Percentiles rank a stretch among this genome's conserved stretches.
Evolutionary conservation across 2,329 filamentous ascomycete genomes (phyloP).

Genomic region (Fusarium clavum): DNA sequence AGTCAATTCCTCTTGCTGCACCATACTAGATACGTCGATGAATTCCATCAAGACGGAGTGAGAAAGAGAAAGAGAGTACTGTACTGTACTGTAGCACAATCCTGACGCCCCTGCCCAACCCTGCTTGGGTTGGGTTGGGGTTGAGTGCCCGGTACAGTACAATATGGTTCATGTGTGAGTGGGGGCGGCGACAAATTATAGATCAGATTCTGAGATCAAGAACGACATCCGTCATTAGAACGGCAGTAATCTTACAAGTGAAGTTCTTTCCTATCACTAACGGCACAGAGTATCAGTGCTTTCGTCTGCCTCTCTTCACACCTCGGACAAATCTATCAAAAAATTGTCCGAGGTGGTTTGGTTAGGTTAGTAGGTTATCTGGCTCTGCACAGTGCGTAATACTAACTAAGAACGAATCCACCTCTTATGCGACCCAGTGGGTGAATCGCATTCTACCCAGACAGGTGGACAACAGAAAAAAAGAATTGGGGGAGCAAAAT

Average conservation of each 20-base stretch:
- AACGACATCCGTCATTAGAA: not conserved
- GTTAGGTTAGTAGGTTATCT: conserved; percentile 8
- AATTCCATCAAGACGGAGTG: not conserved
- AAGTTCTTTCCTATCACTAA: not conserved
- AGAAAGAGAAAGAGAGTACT: not conserved
- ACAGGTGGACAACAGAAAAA: not conserved
- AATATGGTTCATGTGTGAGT: conserved; percentile 22
- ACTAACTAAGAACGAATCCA: conserved; percentile 22
- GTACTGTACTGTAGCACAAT: not conserved
- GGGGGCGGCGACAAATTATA: conserved; percentile 13
- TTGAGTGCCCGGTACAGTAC: conserved; percentile 10
- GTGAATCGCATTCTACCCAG: conserved; percentile 29
- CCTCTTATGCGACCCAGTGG: conserved; percentile 39
- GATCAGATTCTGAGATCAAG: conserved; percentile 5
- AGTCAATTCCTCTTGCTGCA: not conserved
- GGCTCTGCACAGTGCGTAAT: conserved; percentile 35
- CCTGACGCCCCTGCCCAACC: not conserved
- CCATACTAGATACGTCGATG: not conserved
- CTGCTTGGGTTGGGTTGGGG: conserved; percentile 6
- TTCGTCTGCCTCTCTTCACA: not conserved
- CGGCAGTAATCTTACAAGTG: not conserved
- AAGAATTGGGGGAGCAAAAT: not conserved
- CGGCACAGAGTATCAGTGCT: not conserved
- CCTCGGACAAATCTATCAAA: conserved; percentile 6
- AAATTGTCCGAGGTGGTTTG: conserved; percentile 3